Evolutionary conservation across 306 rosid genomes (phyloP), one percentile per base, ranked within the genome.

Genomic region (Inga oerstediana): DNA sequence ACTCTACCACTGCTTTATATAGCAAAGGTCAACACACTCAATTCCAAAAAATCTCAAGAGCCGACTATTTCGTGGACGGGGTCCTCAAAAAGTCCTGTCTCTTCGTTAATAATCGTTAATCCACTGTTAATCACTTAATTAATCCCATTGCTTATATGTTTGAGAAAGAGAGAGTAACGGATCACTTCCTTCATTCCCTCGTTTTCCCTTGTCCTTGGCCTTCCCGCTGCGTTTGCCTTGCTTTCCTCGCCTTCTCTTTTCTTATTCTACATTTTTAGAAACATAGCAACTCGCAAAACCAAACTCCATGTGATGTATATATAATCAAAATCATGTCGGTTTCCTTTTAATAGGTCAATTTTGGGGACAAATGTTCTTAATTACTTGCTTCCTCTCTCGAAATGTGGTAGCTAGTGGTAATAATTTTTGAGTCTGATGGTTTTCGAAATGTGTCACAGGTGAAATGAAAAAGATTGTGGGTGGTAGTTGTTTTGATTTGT

Each of bases 161-260:
- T 13, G 39, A 64, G 70, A 12, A 30, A 64, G 70, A 64, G 70
- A 12, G 5, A 64, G 70, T 30, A 30, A 64, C 20, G 70, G 41
- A 64, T 30, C 19, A 30, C 17, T 27, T 8, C 64, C 17, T 27
- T 8, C 64, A 12, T 65, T 32, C 8, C n/a, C 41, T 32, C 4
- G 4, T 15, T 65, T 34, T 32, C 10, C 71, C 12, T 62, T 34
- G 32, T 9, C 85, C 69, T 44, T 81, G 14, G 19, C 74, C 19
- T 72, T 76, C 68, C 75, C 86, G 76, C 49, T 49, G 73, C 48
- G 74, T 76, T 46, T 54, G 82, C 89, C 83, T 30, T 52, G 49
- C 61, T 76, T 83, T 80, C 46, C 85, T 87, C 78, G 10, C 48
- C 65, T 75, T 52, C 45, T 65, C 37, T 72, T 67, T 59, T 58